phyloP scores from a whole-genome alignment of 139 green algal genomes.

The Edaphochlamys debaryana region DNA sequence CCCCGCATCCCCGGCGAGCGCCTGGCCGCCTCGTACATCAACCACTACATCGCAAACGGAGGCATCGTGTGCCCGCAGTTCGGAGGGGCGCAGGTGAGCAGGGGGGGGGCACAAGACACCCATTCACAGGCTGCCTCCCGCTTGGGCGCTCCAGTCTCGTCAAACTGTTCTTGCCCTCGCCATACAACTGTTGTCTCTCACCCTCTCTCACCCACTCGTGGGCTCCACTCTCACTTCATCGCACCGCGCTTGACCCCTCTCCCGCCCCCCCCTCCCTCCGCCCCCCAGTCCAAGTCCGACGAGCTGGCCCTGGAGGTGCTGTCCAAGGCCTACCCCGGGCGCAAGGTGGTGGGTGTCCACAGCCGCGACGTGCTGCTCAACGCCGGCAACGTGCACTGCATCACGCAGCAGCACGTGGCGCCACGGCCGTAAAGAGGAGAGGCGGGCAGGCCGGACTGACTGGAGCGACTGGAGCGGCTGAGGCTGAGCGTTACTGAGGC shows the following conservation, averaged over 20 bases:
- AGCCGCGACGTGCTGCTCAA: constrained; percentile 75
- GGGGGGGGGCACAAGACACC: too few species aligned
- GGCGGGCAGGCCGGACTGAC: too few species aligned
- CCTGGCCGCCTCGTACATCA: constrained; percentile 81
- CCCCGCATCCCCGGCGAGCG: constrained; percentile 61
- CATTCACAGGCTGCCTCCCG: too few species aligned
- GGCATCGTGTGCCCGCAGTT: constrained; percentile 64
- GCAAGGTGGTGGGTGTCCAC: constrained; percentile 68
- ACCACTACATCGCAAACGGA: constrained; percentile 84
- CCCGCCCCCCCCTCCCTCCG: too few species aligned
- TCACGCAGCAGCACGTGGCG: constrained; percentile 58
- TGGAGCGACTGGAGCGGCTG: too few species aligned
- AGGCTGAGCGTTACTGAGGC: too few species aligned
- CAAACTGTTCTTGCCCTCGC: too few species aligned
- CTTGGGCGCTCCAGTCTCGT: too few species aligned
- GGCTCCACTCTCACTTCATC: too few species aligned
- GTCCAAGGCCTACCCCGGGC: constrained; percentile 64
- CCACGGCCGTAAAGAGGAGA: neutral
- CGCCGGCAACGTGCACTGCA: constrained; percentile 81
- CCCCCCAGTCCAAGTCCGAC: constrained; percentile 59
- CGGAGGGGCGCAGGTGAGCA: constrained; percentile 1
- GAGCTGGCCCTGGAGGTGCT: constrained; percentile 62
- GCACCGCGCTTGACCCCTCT: neutral
- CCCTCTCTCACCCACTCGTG: too few species aligned
- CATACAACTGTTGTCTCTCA: too few species aligned